phyloP scores from a whole-genome alignment of 2,329 filamentous ascomycete species.

The Leptographium galeiforme region DNA sequence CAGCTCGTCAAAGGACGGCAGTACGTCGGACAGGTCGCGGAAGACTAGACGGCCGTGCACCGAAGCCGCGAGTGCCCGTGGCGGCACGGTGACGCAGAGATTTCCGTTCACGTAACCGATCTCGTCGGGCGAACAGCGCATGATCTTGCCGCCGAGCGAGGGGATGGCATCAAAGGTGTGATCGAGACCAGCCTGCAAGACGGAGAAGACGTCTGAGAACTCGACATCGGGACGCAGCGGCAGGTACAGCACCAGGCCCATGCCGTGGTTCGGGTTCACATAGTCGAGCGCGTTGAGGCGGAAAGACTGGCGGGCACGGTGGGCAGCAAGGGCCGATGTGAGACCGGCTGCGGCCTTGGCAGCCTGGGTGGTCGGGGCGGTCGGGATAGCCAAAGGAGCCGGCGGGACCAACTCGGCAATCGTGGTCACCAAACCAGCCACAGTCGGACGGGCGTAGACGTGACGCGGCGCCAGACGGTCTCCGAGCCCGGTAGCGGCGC shows the following conservation, averaged over 20 bases:
- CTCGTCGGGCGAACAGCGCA: neutral
- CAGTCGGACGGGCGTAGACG: constrained; percentile 25
- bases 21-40: neutral
- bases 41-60: neutral
- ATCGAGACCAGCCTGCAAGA: neutral
- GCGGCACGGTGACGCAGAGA: constrained; percentile 1
- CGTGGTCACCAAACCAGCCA: constrained; percentile 16
- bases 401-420: too few species aligned
- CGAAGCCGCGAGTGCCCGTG: neutral
- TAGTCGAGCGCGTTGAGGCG: constrained; percentile 1
- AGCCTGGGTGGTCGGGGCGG: too few species aligned
- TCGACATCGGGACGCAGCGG: neutral
- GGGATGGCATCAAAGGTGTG: neutral
- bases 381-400: too few species aligned
- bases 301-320: neutral
- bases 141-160: neutral
- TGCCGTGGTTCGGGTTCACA: constrained; percentile 3
- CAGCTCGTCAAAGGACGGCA: neutral
- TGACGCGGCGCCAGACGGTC: constrained; percentile 21
- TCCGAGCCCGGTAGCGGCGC: constrained; percentile 18
- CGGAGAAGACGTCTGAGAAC: neutral
- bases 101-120: neutral
- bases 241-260: constrained; percentile 1
- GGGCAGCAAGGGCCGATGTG: neutral
- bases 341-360: neutral